A percentile compares a stretch with the other conserved stretches of the same genome.
Conservation (phyloP, 2,329 filamentous ascomycete species). For the Diatrype stigma region DNA sequence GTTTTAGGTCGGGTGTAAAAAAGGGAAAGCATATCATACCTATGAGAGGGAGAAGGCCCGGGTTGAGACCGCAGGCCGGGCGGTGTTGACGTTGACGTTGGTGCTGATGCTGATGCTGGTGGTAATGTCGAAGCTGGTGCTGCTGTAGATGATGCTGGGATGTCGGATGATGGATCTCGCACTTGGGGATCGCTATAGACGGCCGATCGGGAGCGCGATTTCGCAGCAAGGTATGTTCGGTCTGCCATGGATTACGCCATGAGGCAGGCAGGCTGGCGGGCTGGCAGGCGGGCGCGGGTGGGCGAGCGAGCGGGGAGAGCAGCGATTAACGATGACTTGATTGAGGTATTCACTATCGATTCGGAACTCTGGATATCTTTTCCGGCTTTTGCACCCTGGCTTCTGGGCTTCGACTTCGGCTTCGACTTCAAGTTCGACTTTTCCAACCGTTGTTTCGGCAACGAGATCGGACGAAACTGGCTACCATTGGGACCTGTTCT, state of each 20-base stretch:
- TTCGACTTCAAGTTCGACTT: too few relatives aligned
- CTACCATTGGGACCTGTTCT: not conserved
- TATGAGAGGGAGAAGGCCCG: constrained; percentile 19
- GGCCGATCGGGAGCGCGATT: constrained; percentile 47
- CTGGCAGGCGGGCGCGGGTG: constrained; percentile 9
- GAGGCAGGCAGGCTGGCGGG: constrained; percentile 36
- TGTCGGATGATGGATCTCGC: constrained; percentile 40
- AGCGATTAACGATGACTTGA: not conserved
- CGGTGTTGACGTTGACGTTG: constrained; percentile 1
- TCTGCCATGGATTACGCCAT: constrained; percentile 69
- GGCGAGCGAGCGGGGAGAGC: not conserved
- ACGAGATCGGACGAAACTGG: not conserved
- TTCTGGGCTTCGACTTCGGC: too few relatives aligned
- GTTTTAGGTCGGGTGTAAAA: not conserved
- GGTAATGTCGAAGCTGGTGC: not conserved
- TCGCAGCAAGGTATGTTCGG: constrained; percentile 47
- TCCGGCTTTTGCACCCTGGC: too few relatives aligned
- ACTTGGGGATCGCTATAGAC: constrained; percentile 49
- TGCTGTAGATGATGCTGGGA: not conserved
- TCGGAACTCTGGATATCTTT: too few relatives aligned
- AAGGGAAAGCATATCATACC: constrained; percentile 21
- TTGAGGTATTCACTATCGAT: not conserved
- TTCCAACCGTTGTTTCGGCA: not conserved
- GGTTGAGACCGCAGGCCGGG: constrained; percentile 16
- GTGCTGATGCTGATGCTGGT: not conserved